These are phyloP conservation scores for Colletotrichum destructivum DNA, from an alignment of 2,329 filamentous ascomycete genomes.

Conservation along the genomic window DNA sequence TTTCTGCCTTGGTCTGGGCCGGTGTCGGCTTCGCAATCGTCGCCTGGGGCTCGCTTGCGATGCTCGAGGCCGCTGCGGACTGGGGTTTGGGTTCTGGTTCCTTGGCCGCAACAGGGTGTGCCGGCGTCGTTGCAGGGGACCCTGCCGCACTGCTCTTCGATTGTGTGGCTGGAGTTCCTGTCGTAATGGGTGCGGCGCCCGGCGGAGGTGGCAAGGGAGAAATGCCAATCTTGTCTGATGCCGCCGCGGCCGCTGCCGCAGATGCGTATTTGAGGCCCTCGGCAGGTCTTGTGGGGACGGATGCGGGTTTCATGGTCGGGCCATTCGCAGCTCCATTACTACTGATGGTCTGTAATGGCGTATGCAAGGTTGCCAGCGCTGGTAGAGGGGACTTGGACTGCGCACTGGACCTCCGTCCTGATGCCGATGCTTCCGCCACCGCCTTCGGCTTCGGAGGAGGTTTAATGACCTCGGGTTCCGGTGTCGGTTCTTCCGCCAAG, in stretches of 20 bases:
- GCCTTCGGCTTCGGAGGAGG: constrained; percentile 52
- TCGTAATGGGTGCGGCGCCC: constrained; percentile 62
- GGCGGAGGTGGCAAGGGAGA: constrained; percentile 93
- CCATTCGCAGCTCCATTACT: constrained; percentile 70
- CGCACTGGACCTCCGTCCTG: constrained; percentile 82
- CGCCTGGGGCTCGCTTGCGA: constrained; percentile 46
- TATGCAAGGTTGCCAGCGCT: constrained; percentile 91
- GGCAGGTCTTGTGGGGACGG: constrained; percentile 85
- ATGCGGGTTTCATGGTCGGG: constrained; percentile 91
- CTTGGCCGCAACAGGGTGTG: constrained; percentile 61
- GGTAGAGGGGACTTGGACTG: constrained; percentile 95
- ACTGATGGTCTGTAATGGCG: constrained; percentile 74
- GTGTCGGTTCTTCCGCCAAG: constrained; percentile 82
- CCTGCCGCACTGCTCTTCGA: constrained; percentile 70
- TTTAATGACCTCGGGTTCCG: constrained; percentile 70
- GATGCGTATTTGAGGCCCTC: constrained; percentile 98
- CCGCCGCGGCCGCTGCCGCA: constrained; percentile 92
- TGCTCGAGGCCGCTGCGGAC: constrained; percentile 48
- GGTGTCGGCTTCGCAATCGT: constrained; percentile 48
- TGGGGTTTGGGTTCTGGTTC: constrained; percentile 53
- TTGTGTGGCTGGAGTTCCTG: constrained; percentile 63
- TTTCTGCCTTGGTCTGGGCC: constrained; percentile 51
- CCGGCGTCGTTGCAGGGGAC: constrained; percentile 65
- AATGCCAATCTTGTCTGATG: constrained; percentile 91
- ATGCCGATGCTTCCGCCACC: constrained; percentile 66